Evolutionary conservation across 2,329 filamentous ascomycete species (phyloP).

Genomic region (Alternaria rosae): DNA sequence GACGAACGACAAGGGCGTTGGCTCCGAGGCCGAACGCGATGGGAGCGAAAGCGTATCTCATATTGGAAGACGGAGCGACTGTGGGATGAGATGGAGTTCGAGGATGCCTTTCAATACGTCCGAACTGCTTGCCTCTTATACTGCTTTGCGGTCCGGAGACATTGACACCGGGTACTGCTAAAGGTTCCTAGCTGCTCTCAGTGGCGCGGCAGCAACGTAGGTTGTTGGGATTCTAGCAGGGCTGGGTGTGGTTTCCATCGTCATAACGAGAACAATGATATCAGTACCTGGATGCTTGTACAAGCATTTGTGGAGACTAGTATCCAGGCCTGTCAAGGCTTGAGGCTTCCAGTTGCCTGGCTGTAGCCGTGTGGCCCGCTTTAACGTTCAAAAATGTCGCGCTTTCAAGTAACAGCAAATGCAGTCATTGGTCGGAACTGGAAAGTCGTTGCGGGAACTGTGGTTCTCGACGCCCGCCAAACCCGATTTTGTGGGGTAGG

Average conservation of each 20-base stretch:
- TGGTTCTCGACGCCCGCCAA: not conserved
- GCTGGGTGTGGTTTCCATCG: not conserved
- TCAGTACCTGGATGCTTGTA: slow-evolving; percentile 15
- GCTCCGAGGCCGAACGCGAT: slow-evolving; percentile 30
- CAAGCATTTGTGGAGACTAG: slow-evolving; percentile 9
- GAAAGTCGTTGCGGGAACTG: not conserved
- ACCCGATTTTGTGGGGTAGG: slow-evolving; percentile 6
- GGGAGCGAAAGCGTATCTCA: slow-evolving; percentile 33
- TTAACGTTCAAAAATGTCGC: not conserved
- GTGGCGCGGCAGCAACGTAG: not conserved
- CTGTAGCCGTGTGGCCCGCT: slow-evolving; percentile 1
- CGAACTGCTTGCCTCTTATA: slow-evolving; percentile 4
- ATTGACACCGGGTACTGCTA: slow-evolving; percentile 14
- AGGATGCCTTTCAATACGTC: not conserved
- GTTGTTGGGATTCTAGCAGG: slow-evolving; percentile 11
- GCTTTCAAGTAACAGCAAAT: slow-evolving; percentile 27
- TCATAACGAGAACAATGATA: slow-evolving; percentile 23
- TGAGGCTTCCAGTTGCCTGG: not conserved
- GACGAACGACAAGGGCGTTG: slow-evolving; percentile 31
- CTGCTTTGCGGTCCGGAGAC: not conserved
- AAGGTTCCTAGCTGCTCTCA: not conserved
- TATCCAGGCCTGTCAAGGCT: not conserved
- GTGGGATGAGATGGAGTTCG: not conserved
- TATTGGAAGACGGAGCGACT: slow-evolving; percentile 16
- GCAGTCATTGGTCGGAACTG: slow-evolving; percentile 13